phyloP scores from a whole-genome alignment of 2,329 filamentous ascomycete genomes.

The Alternaria panax region DNA sequence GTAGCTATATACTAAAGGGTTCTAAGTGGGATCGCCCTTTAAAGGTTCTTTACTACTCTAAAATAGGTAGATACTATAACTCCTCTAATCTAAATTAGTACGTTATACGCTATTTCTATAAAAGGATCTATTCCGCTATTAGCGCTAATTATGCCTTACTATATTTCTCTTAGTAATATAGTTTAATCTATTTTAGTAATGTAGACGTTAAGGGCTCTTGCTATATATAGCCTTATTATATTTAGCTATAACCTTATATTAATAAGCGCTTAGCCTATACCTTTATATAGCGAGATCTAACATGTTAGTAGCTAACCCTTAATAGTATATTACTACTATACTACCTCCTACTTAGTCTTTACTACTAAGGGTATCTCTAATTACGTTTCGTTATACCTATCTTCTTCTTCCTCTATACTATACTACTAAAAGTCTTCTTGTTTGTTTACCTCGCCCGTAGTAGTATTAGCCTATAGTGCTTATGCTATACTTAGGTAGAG shows the following conservation, averaged over 20 bases:
- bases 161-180: not conserved
- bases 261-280: too few species aligned
- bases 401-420: too few species aligned
- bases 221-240: too few species aligned
- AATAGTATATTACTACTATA: not conserved
- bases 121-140: not conserved
- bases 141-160: not conserved
- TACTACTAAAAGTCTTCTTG: not conserved
- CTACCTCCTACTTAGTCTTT: not conserved
- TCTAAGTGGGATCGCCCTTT: not conserved
- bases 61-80: not conserved
- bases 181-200: not conserved
- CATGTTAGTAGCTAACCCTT: not conserved
- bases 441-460: not conserved
- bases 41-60: not conserved
- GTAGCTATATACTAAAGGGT: not conserved
- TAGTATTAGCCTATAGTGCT: too few species aligned
- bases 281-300: too few species aligned
- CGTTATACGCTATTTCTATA: not conserved
- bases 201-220: not conserved
- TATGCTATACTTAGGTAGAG: too few species aligned
- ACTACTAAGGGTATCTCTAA: too few species aligned
- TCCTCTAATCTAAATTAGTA: not conserved
- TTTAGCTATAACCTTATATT: too few species aligned
- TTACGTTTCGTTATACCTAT: too few species aligned